Evolutionary conservation across 75 land plant species (phyloP), one percentile per base, ranked within the genome.

Genomic region (Adiantum capillusveneris): DNA sequence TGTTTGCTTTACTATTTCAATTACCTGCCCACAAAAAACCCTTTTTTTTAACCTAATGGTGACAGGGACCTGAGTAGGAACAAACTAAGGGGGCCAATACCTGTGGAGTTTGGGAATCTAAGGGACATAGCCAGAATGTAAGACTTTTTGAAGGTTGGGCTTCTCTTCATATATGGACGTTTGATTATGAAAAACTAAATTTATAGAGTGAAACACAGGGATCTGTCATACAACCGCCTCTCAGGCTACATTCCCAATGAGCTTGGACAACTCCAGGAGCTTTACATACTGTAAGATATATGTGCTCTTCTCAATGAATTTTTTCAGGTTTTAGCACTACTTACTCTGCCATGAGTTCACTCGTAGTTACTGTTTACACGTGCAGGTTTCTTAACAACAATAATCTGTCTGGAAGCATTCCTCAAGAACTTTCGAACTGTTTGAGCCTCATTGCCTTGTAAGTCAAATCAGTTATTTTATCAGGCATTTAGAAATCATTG

Each of bases 91-190:
- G 96, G 99, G 17, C 17, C 11, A 25, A 80, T 94, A 29, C 96
- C 99, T 27, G 72, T 79, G 18, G 88, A 79, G 53, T 82, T 94
- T 65, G 96, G 96, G 29, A 90, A 90, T 55, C 63, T 89, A 25
- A 84, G 91, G 50, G 91, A 91, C 58, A 73, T 90, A 1, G 63
- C 78, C 80, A 75, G 80, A 17, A 81, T 93, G 98, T 93, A 81
- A 65, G 83, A 55, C 29, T 31, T 55, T 2, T 5, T 2, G 17
- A 19, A 5, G 7, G 22, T 22, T 19, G 29, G 12, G n/a, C n/a
- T n/a, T n/a, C n/a, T n/a, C n/a, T n/a, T n/a, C n/a, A n/a, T n/a
- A n/a, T n/a, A n/a, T n/a, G n/a, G n/a, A n/a, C n/a, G n/a, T n/a
- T n/a, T n/a, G n/a, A n/a, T n/a, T n/a, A n/a, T n/a, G n/a, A n/a